A percentile compares a stretch with the other conserved stretches of the same genome.
phyloP scores from a whole-genome alignment of 148 eudicot species.

The Chenopodium suecicum region DNA sequence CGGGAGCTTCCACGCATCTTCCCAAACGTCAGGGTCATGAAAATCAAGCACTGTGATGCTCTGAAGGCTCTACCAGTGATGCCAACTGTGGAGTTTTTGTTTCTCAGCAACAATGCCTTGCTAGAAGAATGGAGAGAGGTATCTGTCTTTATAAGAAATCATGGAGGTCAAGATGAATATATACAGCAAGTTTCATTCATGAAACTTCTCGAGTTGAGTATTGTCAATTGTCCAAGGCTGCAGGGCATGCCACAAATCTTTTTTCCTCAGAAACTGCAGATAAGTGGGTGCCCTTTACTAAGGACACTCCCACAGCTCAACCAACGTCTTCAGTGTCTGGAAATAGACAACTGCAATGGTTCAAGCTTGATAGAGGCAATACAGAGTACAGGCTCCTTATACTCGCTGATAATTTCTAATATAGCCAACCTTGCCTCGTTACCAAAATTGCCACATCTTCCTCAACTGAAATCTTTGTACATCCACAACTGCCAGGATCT shows the following conservation, averaged over 20 bases:
- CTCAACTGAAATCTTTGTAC: conserved; percentile 25
- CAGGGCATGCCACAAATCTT: conserved; percentile 20
- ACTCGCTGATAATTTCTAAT: conserved; percentile 42
- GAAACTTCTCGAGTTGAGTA: conserved; percentile 9
- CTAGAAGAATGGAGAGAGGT: conserved; percentile 19
- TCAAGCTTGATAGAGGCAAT: conserved; percentile 29
- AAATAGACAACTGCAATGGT: conserved; percentile 28
- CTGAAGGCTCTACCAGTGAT: conserved; percentile 23
- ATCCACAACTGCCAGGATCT: conserved; percentile 29
- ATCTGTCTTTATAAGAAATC: background rate
- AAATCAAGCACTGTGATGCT: conserved; percentile 33
- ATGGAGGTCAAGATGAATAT: background rate
- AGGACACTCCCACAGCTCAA: conserved; percentile 16
- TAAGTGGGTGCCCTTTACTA: conserved; percentile 28
- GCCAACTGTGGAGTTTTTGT: conserved; percentile 15
- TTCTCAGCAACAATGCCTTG: conserved; percentile 17
- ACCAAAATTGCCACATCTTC: conserved; percentile 33
- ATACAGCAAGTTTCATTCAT: background rate
- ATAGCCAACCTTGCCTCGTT: conserved; percentile 24
- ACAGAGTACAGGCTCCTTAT: conserved; percentile 27
- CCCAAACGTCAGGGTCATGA: conserved; percentile 22
- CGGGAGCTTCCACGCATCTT: conserved; percentile 15
- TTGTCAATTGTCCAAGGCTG: conserved; percentile 25
- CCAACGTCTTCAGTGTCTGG: conserved; percentile 32
- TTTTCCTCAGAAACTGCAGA: conserved; percentile 29